A percentile compares a stretch with the other conserved stretches of the same genome.
These are phyloP conservation scores for Nasturtium officinale DNA, from an alignment of 345 rosid genomes.

Conservation along the genomic window DNA sequence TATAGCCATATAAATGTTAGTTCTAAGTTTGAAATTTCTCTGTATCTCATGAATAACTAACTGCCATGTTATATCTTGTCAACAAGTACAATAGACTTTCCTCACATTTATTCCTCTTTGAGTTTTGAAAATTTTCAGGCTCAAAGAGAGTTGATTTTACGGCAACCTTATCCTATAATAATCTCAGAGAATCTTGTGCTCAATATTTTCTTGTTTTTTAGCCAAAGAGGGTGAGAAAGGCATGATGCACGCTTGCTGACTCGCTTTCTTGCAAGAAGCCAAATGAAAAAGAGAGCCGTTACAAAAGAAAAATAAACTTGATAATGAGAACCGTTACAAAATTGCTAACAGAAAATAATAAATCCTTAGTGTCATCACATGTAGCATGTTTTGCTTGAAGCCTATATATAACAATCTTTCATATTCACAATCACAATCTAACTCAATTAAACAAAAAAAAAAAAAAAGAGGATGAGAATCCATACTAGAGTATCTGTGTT, in stretches of 20 bases:
- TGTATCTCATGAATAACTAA: too few relatives aligned
- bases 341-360: constrained; percentile 23
- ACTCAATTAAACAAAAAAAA: constrained; percentile 16
- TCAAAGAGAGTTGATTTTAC: background rate
- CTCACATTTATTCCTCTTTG: too few relatives aligned
- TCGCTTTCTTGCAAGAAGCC: constrained; percentile 27
- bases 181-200: constrained; percentile 10
- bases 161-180: background rate
- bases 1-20: background rate
- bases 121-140: too few relatives aligned
- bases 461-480: constrained; percentile 18
- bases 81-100: too few relatives aligned
- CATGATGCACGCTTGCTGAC: constrained; percentile 31
- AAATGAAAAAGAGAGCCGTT: constrained; percentile 30
- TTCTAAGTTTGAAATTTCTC: too few relatives aligned
- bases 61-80: too few relatives aligned
- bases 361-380: constrained; percentile 35
- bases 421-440: background rate
- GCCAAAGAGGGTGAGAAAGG: constrained; percentile 11
- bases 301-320: background rate
- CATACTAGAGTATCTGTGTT: constrained; percentile 18
- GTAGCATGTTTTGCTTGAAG: constrained; percentile 24
- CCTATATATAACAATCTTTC: constrained; percentile 9
- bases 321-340: constrained; percentile 30
- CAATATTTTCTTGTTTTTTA: constrained; percentile 20